These are phyloP conservation scores for Ophiorrhiza pumila DNA, from an alignment of 257 asterid genomes.

Conservation along the genomic window DNA sequence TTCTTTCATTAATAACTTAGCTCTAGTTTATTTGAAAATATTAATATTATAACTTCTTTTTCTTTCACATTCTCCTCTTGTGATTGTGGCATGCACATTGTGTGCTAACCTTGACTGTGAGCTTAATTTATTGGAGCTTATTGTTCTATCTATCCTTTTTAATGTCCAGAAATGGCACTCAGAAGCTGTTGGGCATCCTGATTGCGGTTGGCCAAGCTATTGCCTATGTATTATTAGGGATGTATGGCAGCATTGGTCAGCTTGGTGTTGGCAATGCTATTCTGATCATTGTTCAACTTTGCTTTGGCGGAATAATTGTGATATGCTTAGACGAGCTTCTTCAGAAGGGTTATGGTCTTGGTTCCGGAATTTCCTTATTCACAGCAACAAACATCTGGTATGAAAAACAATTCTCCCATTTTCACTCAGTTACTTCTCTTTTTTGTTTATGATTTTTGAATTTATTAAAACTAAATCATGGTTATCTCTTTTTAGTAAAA, in stretches of 20 bases:
- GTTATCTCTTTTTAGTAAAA: constrained; percentile 49
- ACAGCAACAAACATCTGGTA: constrained; percentile 73
- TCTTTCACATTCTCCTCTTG: too few species aligned
- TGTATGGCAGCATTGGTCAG: constrained; percentile 52
- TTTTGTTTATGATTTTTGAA: too few species aligned
- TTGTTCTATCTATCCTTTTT: too few species aligned
- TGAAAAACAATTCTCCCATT: background rate
- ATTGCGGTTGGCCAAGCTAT: constrained; percentile 66
- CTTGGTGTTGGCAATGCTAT: constrained; percentile 65
- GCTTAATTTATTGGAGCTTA: too few species aligned
- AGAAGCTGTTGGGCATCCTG: constrained; percentile 59
- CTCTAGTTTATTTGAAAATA: too few species aligned
- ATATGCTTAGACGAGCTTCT: constrained; percentile 63
- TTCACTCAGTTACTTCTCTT: background rate
- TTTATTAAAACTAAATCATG: too few species aligned
- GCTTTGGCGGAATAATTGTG: constrained; percentile 61
- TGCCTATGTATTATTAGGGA: constrained; percentile 65
- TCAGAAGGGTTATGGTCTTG: too few species aligned
- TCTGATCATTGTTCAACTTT: constrained; percentile 55
- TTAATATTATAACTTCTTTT: too few species aligned
- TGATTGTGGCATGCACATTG: too few species aligned
- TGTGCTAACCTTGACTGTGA: too few species aligned
- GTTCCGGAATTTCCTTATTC: constrained; percentile 59
- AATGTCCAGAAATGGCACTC: constrained; percentile 53
- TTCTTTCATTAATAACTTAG: too few species aligned